Evolutionary conservation across 2,329 filamentous ascomycete species (phyloP).

Genomic region (Tympanopsis confertula): DNA sequence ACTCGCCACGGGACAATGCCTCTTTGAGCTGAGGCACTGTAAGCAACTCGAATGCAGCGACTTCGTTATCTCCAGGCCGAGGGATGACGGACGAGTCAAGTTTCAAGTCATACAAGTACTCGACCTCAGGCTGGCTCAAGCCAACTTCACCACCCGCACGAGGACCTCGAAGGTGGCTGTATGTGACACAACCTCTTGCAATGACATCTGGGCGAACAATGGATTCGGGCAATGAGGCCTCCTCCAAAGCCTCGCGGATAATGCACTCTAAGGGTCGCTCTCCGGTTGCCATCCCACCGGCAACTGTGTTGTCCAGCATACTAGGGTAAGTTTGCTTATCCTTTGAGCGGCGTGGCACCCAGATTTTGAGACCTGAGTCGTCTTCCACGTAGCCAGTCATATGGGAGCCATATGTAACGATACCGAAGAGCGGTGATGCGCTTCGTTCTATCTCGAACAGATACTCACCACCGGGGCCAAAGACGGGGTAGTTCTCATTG

Average conservation of each 20-base stretch:
- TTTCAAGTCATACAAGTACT: constrained; percentile 64
- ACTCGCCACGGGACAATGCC: constrained; percentile 55
- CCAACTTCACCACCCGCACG: constrained; percentile 54
- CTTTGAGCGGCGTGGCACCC: constrained; percentile 53
- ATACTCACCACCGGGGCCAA: constrained; percentile 31
- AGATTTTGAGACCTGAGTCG: constrained; percentile 40
- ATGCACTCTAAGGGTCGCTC: constrained; percentile 54
- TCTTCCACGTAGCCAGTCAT: constrained; percentile 45
- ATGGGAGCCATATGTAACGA: constrained; percentile 49
- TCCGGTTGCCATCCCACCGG: constrained; percentile 55
- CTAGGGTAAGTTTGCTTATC: constrained; percentile 59
- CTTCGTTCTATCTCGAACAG: constrained; percentile 40
- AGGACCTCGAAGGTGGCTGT: constrained; percentile 50
- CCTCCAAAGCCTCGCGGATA: constrained; percentile 57
- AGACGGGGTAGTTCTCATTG: constrained; percentile 70
- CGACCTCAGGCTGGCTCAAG: constrained; percentile 50
- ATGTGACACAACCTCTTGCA: constrained; percentile 51
- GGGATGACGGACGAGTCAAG: constrained; percentile 45
- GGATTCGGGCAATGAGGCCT: constrained; percentile 53
- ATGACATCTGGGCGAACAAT: constrained; percentile 39
- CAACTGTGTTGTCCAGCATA: constrained; percentile 65
- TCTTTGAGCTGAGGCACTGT: constrained; percentile 43
- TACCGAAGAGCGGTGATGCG: constrained; percentile 46
- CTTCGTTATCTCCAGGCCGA: constrained; percentile 65
- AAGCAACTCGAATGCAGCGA: constrained; percentile 64